Conservation (phyloP, 106 monocot genomes). For the Allium cepa region DNA sequence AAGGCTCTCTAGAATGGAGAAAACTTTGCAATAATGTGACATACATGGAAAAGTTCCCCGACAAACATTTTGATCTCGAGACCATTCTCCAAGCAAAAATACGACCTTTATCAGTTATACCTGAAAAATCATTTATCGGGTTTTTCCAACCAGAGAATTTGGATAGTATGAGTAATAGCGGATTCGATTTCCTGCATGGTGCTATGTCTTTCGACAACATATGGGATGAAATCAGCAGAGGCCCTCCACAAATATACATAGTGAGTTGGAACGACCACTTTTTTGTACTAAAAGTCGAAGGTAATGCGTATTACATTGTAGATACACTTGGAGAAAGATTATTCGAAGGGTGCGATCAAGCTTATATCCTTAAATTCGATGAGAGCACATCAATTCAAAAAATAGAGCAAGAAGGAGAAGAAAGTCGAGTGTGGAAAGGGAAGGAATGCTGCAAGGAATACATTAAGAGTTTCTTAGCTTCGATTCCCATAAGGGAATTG, state of each 20-base stretch:
- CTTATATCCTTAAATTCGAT: constrained; percentile 87
- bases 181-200: constrained; percentile 58
- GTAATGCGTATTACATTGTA: constrained; percentile 70
- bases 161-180: constrained; percentile 14
- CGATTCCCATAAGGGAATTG: constrained; percentile 77
- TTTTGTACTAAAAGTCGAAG: constrained; percentile 72
- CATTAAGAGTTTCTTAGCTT: constrained; percentile 88
- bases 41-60: constrained; percentile 50
- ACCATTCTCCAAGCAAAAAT: constrained; percentile 72
- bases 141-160: constrained; percentile 77
- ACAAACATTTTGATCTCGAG: constrained; percentile 95
- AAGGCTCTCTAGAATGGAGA: constrained; percentile 89
- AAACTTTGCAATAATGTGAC: constrained; percentile 56
- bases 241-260: constrained; percentile 42
- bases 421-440: constrained; percentile 55
- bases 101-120: constrained; percentile 40
- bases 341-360: constrained; percentile 77
- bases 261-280: constrained; percentile 99
- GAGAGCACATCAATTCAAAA: constrained; percentile 33
- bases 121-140: constrained; percentile 70
- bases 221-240: constrained; percentile 26
- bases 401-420: constrained; percentile 12
- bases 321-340: constrained; percentile 96
- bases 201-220: constrained; percentile 93
- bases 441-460: constrained; percentile 88